Percentiles rank a stretch among this genome's conserved stretches.
phyloP scores from a whole-genome alignment of 2,329 filamentous ascomycete genomes.

The Stagonosporopsis vannaccii region DNA sequence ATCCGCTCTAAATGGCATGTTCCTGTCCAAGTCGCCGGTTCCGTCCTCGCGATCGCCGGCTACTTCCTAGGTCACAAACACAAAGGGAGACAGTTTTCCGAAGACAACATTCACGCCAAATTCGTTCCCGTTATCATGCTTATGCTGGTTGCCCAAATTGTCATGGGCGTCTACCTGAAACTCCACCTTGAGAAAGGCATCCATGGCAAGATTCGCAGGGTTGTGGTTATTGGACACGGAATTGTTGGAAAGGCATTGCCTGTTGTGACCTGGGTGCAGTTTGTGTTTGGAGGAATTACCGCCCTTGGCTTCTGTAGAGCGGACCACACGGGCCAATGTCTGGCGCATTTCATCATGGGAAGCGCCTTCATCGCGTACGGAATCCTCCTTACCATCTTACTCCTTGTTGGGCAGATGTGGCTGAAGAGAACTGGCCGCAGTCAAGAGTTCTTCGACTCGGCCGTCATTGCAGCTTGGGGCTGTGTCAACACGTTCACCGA shows the following conservation, averaged over 20 bases:
- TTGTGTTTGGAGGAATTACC: slow-evolving; percentile 95
- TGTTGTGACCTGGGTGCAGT: slow-evolving; percentile 86
- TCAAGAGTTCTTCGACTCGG: slow-evolving; percentile 95
- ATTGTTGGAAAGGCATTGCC: slow-evolving; percentile 88
- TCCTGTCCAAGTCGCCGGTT: slow-evolving; percentile 79
- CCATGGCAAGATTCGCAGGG: slow-evolving; percentile 76
- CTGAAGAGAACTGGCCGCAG: slow-evolving; percentile 81
- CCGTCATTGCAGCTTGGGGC: slow-evolving; percentile 92
- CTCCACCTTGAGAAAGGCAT: slow-evolving; percentile 87
- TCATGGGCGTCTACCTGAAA: slow-evolving; percentile 84
- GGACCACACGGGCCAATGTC: slow-evolving; percentile 90
- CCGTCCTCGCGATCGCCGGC: slow-evolving; percentile 77
- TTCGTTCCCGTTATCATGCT: slow-evolving; percentile 85
- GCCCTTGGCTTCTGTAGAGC: slow-evolving; percentile 89
- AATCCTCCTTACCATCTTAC: slow-evolving; percentile 82
- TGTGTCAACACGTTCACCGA: slow-evolving; percentile 99
- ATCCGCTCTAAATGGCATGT: slow-evolving; percentile 94
- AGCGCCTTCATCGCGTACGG: slow-evolving; percentile 95
- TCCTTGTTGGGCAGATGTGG: slow-evolving; percentile 90
- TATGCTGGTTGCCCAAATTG: slow-evolving; percentile 77
- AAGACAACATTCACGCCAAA: slow-evolving; percentile 70
- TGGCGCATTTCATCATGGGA: slow-evolving; percentile 99
- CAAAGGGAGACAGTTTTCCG: slow-evolving; percentile 82
- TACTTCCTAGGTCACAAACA: slow-evolving; percentile 94
- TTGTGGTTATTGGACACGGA: slow-evolving; percentile 77